Base-by-base conservation (phyloP, 305 asterid species). In the Solanum chacoense region DNA sequence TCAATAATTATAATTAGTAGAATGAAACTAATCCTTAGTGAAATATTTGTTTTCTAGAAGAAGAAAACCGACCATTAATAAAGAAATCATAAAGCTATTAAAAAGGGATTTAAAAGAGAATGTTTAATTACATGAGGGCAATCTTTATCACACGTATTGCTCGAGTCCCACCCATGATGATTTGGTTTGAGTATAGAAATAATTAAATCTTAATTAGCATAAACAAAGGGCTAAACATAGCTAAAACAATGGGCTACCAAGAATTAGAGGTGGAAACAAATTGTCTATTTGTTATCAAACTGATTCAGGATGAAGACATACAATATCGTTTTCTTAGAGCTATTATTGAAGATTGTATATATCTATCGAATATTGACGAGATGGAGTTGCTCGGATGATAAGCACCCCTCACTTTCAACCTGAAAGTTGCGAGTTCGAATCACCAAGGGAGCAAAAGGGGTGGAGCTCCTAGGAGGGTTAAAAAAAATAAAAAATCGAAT, bases 1-100 rank as follows among this genome's bases (percentile, higher is more conserved):
- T 88, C 55, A 90, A 88, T 90, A 87, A 88, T 36, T 31, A 73
- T 29, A 14, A 75, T 92, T 74, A 92, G 91, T 94, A 91, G 83
- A 89, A 88, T 88, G 80, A 91, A 91, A 92, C 93, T 92, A 92
- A 92, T 91, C 87, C 90, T 91, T 28, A 59, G 90, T 87, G 73
- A 91, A 89, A 32, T 26, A 18, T 67, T 24, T 67, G 90, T 79
- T 89, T 92, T 94, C 92, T 92, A 90, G 95, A 94, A 91, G 92
- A 91, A 89, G 86, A 92, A 90, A 87, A 92, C 94, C 94, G 95
- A 91, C 96, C 95, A 94, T 89, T 16, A 88, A 85, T 93, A 92
- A 91, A 91, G 71, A 92, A 91, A 89, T 78, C 76, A 78, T 78
- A 90, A 90, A 89, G 87, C 75, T 45, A 29, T 45, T 81, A 81